Evolutionary conservation across 345 rosid species (phyloP).

Genomic region (Pistacia atlantica): DNA sequence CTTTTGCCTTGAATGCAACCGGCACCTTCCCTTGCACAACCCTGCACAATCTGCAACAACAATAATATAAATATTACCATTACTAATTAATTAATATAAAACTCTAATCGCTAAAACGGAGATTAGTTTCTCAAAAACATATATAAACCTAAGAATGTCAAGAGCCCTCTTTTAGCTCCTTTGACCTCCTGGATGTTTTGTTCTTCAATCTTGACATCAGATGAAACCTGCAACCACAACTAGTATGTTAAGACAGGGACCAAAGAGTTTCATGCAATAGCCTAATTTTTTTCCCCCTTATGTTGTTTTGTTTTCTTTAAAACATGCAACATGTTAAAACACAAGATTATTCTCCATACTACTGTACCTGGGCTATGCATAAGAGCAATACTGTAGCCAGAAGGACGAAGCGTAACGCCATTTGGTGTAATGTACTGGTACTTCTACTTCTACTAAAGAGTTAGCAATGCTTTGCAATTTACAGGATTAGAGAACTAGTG

Average conservation of each 20-base stretch:
- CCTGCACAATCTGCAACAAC: conserved; percentile 41
- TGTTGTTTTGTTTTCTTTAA: background rate
- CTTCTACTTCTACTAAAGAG: background rate
- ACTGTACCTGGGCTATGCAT: conserved; percentile 29
- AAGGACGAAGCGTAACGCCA: conserved; percentile 29
- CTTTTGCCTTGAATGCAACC: conserved; percentile 57
- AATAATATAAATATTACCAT: background rate
- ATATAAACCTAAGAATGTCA: conserved; percentile 35
- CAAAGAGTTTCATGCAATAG: background rate
- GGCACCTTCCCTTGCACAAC: conserved; percentile 50
- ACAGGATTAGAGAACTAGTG: background rate
- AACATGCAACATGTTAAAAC: background rate
- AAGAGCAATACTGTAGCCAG: conserved; percentile 29
- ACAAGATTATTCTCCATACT: background rate
- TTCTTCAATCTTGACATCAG: conserved; percentile 28
- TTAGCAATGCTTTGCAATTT: background rate
- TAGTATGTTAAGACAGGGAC: background rate
- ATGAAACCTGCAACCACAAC: conserved; percentile 41
- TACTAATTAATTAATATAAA: too few species aligned
- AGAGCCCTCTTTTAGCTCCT: conserved; percentile 46
- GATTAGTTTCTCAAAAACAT: background rate
- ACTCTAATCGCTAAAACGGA: background rate
- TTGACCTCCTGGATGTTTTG: conserved; percentile 29
- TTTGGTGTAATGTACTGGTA: background rate
- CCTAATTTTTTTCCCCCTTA: background rate